These are phyloP conservation scores for Chlamydomonas schloesseri DNA, from an alignment of 139 green algal species.

Conservation along the genomic window DNA sequence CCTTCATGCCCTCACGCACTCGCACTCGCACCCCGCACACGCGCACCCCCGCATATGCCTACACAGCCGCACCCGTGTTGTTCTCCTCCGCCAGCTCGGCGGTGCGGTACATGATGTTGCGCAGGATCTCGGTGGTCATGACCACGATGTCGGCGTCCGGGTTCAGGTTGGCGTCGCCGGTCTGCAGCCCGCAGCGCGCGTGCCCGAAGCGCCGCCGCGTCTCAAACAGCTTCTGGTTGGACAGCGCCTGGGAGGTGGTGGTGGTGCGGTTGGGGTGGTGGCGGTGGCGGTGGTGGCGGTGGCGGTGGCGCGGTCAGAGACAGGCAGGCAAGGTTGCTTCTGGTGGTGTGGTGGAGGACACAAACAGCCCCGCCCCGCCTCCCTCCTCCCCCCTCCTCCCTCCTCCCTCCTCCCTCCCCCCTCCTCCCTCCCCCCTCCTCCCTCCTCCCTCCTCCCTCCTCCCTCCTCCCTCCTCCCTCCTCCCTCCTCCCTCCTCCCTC, in stretches of 20 bases:
- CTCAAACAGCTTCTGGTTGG: constrained; percentile 96
- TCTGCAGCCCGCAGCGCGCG: constrained; percentile 78
- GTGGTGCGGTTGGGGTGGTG: background rate
- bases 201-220: constrained; percentile 82
- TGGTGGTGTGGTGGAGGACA: too few species aligned
- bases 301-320: too few species aligned
- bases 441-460: too few species aligned
- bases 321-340: too few species aligned
- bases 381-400: too few species aligned
- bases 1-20: background rate
- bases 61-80: constrained; percentile 14
- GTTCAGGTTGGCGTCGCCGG: constrained; percentile 93
- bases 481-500: too few species aligned
- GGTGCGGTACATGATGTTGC: constrained; percentile 96
- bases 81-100: constrained; percentile 49
- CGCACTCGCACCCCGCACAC: background rate
- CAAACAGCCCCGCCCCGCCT: too few species aligned
- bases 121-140: constrained; percentile 99
- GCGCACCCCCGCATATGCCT: background rate
- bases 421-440: too few species aligned
- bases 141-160: constrained; percentile 90
- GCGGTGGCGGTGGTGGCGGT: too few species aligned
- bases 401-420: too few species aligned
- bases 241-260: constrained; percentile 70
- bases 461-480: too few species aligned